Percentiles rank a stretch among this genome's conserved stretches.
These are phyloP conservation scores for Exutisphaerella laricina DNA, from an alignment of 2,329 filamentous ascomycete genomes.

Conservation along the genomic window DNA sequence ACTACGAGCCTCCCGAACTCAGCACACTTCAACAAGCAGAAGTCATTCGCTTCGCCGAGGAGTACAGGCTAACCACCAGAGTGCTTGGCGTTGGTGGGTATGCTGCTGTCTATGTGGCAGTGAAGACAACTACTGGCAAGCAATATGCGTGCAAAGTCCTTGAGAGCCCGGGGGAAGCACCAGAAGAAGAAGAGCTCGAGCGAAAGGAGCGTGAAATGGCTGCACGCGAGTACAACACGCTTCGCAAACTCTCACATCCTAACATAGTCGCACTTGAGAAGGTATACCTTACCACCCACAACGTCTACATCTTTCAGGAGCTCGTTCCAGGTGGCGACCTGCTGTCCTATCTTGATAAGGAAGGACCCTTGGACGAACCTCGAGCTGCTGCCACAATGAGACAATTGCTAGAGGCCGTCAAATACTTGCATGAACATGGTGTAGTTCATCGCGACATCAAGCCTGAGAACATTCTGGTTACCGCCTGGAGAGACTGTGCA, in stretches of 20 bases:
- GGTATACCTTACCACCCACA: conserved; percentile 49
- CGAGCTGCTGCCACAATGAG: conserved; percentile 50
- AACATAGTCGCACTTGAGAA: conserved; percentile 56
- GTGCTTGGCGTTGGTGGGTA: conserved; percentile 51
- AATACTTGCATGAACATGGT: conserved; percentile 51
- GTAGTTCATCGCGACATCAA: conserved; percentile 60
- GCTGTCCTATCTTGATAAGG: conserved; percentile 53
- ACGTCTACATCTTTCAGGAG: conserved; percentile 57
- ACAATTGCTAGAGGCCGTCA: conserved; percentile 53
- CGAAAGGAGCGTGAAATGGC: conserved; percentile 8
- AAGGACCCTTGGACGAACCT: conserved; percentile 44
- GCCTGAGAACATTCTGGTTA: conserved; percentile 59
- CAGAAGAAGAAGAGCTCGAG: not conserved
- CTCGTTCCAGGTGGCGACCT: conserved; percentile 56
- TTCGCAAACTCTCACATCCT: conserved; percentile 52
- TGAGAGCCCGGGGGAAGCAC: conserved; percentile 38
- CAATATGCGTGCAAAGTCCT: conserved; percentile 68
- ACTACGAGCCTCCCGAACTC: conserved; percentile 3
- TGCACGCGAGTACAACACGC: conserved; percentile 42
- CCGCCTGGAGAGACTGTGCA: conserved; percentile 45
- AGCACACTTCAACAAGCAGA: conserved; percentile 7
- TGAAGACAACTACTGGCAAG: conserved; percentile 47
- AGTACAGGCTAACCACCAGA: conserved; percentile 47
- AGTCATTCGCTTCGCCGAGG: conserved; percentile 40
- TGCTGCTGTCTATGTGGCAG: conserved; percentile 51